These are phyloP conservation scores for Pseudopyrenochaeta lycopersici DNA, from an alignment of 2,329 filamentous ascomycete species.

Conservation along the genomic window DNA sequence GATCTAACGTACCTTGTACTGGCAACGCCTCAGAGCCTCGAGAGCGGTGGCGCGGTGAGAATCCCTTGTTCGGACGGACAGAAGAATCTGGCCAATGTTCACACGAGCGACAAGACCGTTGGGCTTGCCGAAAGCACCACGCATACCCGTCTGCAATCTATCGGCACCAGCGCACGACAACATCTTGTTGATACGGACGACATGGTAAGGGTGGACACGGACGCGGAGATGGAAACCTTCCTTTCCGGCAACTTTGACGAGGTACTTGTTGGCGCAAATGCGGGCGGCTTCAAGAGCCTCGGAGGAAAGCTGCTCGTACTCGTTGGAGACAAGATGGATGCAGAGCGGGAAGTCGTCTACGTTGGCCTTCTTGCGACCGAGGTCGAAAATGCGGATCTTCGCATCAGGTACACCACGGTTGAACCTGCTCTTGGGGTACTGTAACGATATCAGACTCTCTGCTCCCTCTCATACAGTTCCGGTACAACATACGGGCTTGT, in stretches of 20 bases:
- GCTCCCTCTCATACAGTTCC: conserved; percentile 26
- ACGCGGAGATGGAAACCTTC: conserved; percentile 76
- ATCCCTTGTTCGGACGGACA: conserved; percentile 97
- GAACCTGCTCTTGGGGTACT: conserved; percentile 99
- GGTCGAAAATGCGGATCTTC: conserved; percentile 96
- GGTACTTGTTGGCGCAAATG: conserved; percentile 99
- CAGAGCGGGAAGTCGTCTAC: conserved; percentile 99
- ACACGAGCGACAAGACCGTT: conserved; percentile 99
- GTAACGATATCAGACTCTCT: conserved; percentile 60
- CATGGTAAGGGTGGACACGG: conserved; percentile 98
- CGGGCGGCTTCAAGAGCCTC: conserved; percentile 99
- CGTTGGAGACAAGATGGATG: conserved; percentile 99
- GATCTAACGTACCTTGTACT: conserved; percentile 79
- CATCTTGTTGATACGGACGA: conserved; percentile 99
- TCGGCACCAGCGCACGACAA: conserved; percentile 99
- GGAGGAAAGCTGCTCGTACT: conserved; percentile 99
- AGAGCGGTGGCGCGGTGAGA: conserved; percentile 89
- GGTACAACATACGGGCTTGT: conserved; percentile 77
- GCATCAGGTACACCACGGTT: conserved; percentile 95
- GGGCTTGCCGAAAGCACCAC: conserved; percentile 99
- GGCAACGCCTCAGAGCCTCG: conserved; percentile 97
- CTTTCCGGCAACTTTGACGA: conserved; percentile 74
- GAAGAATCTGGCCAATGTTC: conserved; percentile 99
- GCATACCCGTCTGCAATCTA: conserved; percentile 99
- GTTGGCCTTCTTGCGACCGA: conserved; percentile 96